Percentiles rank a stretch among this genome's conserved stretches.
Evolutionary conservation across 2,329 filamentous ascomycete species (phyloP).

Genomic region (Tolypocladium tropicale): DNA sequence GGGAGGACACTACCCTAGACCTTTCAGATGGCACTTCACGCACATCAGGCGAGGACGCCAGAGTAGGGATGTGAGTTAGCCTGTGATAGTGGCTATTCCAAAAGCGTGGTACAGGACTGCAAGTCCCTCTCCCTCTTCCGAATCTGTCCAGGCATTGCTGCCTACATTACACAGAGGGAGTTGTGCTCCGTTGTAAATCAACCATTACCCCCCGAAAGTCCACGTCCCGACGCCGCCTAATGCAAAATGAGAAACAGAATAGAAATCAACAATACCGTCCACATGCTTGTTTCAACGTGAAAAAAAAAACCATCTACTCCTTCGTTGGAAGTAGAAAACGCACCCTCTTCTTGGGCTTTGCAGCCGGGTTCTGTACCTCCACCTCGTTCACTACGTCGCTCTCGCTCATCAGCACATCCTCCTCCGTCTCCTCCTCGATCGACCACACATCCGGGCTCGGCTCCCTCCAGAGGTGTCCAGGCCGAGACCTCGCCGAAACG

Average conservation of each 20-base stretch:
- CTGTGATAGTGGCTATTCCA: neutral
- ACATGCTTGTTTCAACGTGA: slow-evolving; percentile 10
- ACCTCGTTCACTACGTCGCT: slow-evolving; percentile 15
- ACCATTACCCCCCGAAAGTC: neutral
- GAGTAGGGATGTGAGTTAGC: neutral
- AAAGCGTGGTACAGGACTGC: neutral
- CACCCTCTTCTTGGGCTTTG: slow-evolving; percentile 46
- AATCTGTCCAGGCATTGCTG: neutral
- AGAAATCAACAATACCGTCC: slow-evolving; percentile 8
- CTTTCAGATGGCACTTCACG: neutral
- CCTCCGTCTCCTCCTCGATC: slow-evolving; percentile 49
- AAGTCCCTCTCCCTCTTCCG: neutral
- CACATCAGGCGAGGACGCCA: neutral
- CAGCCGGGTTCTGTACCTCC: slow-evolving; percentile 21
- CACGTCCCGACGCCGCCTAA: slow-evolving; percentile 2
- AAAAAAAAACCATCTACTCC: slow-evolving; percentile 17
- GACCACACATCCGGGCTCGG: slow-evolving; percentile 51
- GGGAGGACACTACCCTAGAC: neutral
- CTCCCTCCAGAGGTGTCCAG: slow-evolving; percentile 40
- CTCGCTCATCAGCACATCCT: slow-evolving; percentile 34
- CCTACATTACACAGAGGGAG: neutral
- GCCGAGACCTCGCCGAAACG: slow-evolving; percentile 23
- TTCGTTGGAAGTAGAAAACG: slow-evolving; percentile 40
- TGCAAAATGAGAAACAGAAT: slow-evolving; percentile 6
- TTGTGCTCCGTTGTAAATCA: neutral